Evolutionary conservation across 2,329 filamentous ascomycete genomes (phyloP), one percentile per base, ranked within the genome.

Genomic region (Fusarium caatingaense): DNA sequence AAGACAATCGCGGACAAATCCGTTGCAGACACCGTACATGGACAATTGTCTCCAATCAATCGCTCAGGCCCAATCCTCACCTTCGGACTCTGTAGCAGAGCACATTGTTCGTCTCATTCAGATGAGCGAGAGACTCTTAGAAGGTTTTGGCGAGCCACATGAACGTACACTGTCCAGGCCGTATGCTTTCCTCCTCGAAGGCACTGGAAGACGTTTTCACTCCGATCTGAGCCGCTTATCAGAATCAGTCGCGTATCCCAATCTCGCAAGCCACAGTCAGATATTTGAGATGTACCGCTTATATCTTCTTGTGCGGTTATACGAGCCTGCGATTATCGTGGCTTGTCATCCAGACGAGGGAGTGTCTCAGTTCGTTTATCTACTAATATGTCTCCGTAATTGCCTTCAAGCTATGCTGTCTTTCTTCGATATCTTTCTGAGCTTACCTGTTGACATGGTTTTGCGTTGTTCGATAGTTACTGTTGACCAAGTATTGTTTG

Each of bases 291-390:
- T 79, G 18, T 75, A 78, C 44, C 76, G 80, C 54, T 74, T 78
- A n/a, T 80, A 80, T 41, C 72, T 80, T 15, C 68, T 81, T 5
- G 78, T 80, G 27, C 76, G 79, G 10, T 66, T 82, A 16, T 81
- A 83, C 66, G 76, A 83, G 32, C 81, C 81, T 2, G 81, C 80
- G 10, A 80, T 80, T 8, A 68, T 77, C 20, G 66, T 76, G n/a
- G 72, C 66, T 50, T 67, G 73, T 20, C 68, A 74, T 13, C 68
- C 71, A 20, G 66, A 74, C n/a, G 74, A 76, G 34, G 64, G 69
- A 20, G 69, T 76, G 9, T 68, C 74, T 4, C 72, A 70, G 8
- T 71, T 74, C 21, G 69, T 71, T 8, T 77, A 76, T 57, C 76
- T 77, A 32, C 63, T 73, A 3, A 75, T 79, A 54, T 79, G 78